Evolutionary conservation across 148 eudicot species (phyloP), one percentile per base, ranked within the genome.

Genomic region (Fagopyrum tataricum): DNA sequence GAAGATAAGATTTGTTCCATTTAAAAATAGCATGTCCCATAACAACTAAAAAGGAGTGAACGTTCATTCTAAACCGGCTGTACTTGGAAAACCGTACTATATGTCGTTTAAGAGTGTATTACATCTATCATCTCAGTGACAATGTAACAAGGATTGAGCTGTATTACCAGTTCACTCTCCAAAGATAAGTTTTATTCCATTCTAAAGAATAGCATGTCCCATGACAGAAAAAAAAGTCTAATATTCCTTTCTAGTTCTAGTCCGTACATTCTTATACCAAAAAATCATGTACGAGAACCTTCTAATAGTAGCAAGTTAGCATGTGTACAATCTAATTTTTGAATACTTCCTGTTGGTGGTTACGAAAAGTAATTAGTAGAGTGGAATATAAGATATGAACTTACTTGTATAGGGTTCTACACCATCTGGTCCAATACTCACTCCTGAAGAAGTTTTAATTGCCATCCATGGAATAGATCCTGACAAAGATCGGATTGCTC

Each of bases 381-480:
- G 20, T 26, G 64, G 12, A 21, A 20, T 20, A 2, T 31, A 39
- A 37, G 69, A 37, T 64, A 37, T 37, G 44, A 26, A 64, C 69
- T 39, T 70, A 69, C 18, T 70, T 56, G 39, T 77, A 76, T 84
- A 95, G 99, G 94, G 88, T 48, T 84, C 89, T 51, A 76, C 89
- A 72, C 83, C 86, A 59, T 81, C 90, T 79, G 81, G 87, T 76
- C 86, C 91, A 56, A 74, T 85, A 55, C 83, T 95, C 67, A 81
- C 90, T 81, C 94, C 99, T 10, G 78, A 91, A 71, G 97, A 95
- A 86, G 85, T 90, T 44, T 79, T 95, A 70, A 95, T 92, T 78
- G 94, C 96, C 24, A 95, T 95, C 74, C 99, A 95, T 78, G 85
- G 86, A 75, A 87, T 95, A 76, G 97, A 95, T 82, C 99, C 99